Conservation (phyloP, 2,329 filamentous ascomycete species). For the Phoma sp. region DNA sequence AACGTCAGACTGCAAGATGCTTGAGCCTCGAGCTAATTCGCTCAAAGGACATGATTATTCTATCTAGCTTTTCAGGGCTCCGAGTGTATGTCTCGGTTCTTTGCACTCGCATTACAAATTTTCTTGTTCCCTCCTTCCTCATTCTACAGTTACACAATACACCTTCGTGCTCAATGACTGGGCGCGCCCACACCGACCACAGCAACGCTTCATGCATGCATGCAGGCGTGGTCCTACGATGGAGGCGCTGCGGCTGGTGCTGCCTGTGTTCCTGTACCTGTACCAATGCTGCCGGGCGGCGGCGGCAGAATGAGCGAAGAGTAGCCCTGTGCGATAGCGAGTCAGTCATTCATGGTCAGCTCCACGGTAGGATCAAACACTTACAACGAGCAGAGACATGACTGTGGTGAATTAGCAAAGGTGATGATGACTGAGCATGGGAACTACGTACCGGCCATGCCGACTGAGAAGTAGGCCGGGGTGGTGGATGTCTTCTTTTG, state of each 20-base stretch:
- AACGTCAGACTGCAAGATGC: neutral
- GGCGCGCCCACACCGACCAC: slow-evolving; percentile 10
- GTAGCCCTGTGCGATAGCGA: slow-evolving; percentile 57
- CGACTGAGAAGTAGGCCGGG: slow-evolving; percentile 75
- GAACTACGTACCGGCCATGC: slow-evolving; percentile 73
- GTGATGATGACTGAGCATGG: neutral
- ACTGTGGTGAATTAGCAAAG: slow-evolving; percentile 34
- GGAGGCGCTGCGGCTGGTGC: slow-evolving; percentile 56
- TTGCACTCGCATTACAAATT: neutral
- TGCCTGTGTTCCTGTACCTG: slow-evolving; percentile 55
- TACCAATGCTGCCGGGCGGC: slow-evolving; percentile 41
- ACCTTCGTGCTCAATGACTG: slow-evolving; percentile 17
- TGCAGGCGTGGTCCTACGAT: slow-evolving; percentile 36
- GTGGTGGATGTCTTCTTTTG: slow-evolving; percentile 69
- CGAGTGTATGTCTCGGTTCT: neutral
- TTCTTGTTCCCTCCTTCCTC: slow-evolving; percentile 1
- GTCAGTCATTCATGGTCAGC: slow-evolving; percentile 15
- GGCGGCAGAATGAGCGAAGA: slow-evolving; percentile 71
- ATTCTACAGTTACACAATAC: slow-evolving; percentile 26
- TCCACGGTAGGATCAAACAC: slow-evolving; percentile 23
- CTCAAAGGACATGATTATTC: slow-evolving; percentile 8
- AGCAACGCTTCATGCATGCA: slow-evolving; percentile 15
- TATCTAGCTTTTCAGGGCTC: neutral
- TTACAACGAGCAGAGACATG: slow-evolving; percentile 55
- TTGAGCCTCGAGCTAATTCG: neutral